These are phyloP conservation scores for Solanum sejunctum DNA, from an alignment of 257 asterid genomes.

Conservation along the genomic window DNA sequence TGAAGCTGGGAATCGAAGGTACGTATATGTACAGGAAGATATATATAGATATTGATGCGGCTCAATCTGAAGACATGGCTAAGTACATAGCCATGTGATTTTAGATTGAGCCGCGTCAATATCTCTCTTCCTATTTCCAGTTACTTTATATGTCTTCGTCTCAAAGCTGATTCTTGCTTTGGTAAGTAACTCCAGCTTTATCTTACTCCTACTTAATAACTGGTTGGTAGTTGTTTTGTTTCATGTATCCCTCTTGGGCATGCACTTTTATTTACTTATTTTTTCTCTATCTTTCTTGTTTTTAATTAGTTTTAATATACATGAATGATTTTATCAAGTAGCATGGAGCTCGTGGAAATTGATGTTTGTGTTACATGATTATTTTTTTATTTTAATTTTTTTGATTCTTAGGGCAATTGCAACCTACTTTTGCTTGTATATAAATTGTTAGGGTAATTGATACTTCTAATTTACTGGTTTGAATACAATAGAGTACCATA, in stretches of 20 bases:
- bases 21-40: neutral
- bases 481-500: too few species aligned
- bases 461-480: too few species aligned
- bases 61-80: neutral
- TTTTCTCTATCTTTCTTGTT: neutral
- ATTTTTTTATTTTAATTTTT: too few species aligned
- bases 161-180: neutral
- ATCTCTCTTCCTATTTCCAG: neutral
- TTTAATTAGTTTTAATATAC: neutral
- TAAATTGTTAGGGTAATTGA: too few species aligned
- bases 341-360: neutral
- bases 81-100: neutral
- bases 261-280: neutral
- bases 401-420: neutral
- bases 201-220: neutral
- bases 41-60: neutral
- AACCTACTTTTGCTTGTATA: neutral
- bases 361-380: neutral
- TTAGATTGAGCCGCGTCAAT: constrained; percentile 2
- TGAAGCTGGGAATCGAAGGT: neutral
- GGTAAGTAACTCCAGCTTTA: neutral
- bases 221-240: neutral
- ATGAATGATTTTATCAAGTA: neutral
- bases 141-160: neutral
- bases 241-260: neutral